Conservation (phyloP, 169 alveolate genomes). For the Theileria sp. region DNA sequence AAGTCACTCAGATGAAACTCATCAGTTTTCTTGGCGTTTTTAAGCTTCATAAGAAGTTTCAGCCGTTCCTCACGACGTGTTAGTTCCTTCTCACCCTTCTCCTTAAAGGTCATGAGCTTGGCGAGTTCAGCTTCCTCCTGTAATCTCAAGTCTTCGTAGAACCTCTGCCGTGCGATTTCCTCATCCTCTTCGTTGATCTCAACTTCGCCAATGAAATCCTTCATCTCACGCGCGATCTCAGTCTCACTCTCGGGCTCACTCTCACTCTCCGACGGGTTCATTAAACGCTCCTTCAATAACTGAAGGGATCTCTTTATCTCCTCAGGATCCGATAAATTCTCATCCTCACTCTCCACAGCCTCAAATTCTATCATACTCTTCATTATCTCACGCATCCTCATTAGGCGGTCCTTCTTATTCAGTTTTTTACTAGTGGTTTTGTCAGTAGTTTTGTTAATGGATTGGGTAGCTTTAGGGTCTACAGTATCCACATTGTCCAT, state of each 20-base stretch:
- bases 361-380: constrained; percentile 55
- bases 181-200: constrained; percentile 65
- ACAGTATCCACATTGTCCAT: too few species aligned
- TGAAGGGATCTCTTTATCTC: constrained; percentile 38
- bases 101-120: constrained; percentile 60
- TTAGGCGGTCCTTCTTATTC: constrained; percentile 14
- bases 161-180: constrained; percentile 62
- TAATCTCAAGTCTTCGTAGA: constrained; percentile 44
- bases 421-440: too few species aligned
- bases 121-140: constrained; percentile 52
- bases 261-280: constrained; percentile 49
- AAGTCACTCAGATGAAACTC: constrained; percentile 62
- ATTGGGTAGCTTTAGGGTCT: too few species aligned
- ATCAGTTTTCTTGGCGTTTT: constrained; percentile 29
- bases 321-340: constrained; percentile 67
- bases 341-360: constrained; percentile 68
- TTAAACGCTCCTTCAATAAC: constrained; percentile 40
- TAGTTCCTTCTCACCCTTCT: constrained; percentile 51
- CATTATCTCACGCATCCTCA: constrained; percentile 48
- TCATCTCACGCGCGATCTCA: constrained; percentile 51
- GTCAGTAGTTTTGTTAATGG: too few species aligned
- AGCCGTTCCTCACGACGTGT: constrained; percentile 58
- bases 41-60: constrained; percentile 50
- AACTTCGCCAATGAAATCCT: constrained; percentile 53
- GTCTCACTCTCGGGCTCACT: constrained; percentile 39